Conservation (phyloP, 1,284 basidiomycete genomes). For the Trichosporon sp. region DNA sequence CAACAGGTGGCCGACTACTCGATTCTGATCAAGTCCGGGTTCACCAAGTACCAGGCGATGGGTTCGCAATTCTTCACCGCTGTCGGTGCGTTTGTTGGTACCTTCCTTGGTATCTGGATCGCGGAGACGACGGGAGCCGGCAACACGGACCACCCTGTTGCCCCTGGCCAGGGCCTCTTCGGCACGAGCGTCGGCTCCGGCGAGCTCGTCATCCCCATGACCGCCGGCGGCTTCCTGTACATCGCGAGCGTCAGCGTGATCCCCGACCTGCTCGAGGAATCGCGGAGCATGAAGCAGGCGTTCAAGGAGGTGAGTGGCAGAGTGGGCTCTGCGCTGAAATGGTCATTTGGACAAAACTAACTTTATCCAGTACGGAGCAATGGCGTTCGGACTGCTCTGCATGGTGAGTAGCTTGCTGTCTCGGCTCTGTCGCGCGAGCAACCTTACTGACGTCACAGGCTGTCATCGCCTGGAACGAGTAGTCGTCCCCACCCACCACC, state of each 20-base stretch:
- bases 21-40: constrained; percentile 82
- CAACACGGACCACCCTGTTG: constrained; percentile 37
- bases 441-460: constrained; percentile 36
- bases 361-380: constrained; percentile 72
- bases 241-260: constrained; percentile 84
- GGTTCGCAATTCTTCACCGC: constrained; percentile 86
- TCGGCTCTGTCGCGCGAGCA: constrained; percentile 1
- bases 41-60: constrained; percentile 86
- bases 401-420: constrained; percentile 63
- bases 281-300: constrained; percentile 79
- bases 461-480: constrained; percentile 72
- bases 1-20: constrained; percentile 81
- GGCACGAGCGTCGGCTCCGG: constrained; percentile 75
- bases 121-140: constrained; percentile 59
- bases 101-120: constrained; percentile 85
- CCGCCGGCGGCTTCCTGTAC: constrained; percentile 86
- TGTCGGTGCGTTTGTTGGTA: constrained; percentile 83
- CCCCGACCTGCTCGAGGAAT: constrained; percentile 80
- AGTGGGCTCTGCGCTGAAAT: constrained; percentile 20
- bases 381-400: constrained; percentile 82
- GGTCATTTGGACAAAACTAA: not conserved
- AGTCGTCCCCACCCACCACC: constrained; percentile 34
- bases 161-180: constrained; percentile 67
- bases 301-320: constrained; percentile 70
- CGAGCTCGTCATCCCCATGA: constrained; percentile 83